Evolutionary conservation across 805 yeast species (phyloP), one percentile per base, ranked within the genome.

Genomic region (Hanseniaspora jakobsenii): DNA sequence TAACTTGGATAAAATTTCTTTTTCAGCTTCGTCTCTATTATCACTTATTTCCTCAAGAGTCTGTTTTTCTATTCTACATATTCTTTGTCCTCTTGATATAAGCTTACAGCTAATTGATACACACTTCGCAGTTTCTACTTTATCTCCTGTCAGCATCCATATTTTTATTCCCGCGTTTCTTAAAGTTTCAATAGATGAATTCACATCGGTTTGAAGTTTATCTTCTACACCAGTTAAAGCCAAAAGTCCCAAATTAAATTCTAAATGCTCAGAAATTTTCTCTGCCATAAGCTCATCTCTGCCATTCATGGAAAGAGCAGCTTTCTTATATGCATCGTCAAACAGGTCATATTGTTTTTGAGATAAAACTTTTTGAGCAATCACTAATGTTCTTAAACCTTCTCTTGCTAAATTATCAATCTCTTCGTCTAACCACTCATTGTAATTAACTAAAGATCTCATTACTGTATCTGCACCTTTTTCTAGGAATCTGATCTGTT

Each of bases 121-220:
- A 70, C 98, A 91, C 49, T 86, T 76, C 1, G 98, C 98, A 0
- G 99, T 91, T 64, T 91, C 99, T 6, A 91, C 97, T 60, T 91
- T 91, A 61, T 91, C 99, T 52, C 99, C 99, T 0, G 99, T 91
- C 38, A 91, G 66, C 98, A 91, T 93, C 99, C 99, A 91, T 41
- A 91, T 91, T 55, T 87, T 87, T 46, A 93, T 76, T 3, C 97
- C 98, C 0, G 97, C 99, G 63, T 93, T 91, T 53, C 98, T 73
- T 52, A 91, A 68, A 28, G 87, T 69, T 65, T 91, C 99, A 48
- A 91, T 78, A 0, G 95, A 84, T 0, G 93, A 72, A 62, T 89
- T 89, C 38, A 93, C 95, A 59, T 89, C 86, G 47, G 75, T 71
- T 59, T 91, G 99, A 38, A 91, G 69, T 58, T 85, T 83, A 59